Evolutionary conservation across 2,329 filamentous ascomycete genomes (phyloP), one percentile per base, ranked within the genome.

Genomic region (Aspergillus japonicus): DNA sequence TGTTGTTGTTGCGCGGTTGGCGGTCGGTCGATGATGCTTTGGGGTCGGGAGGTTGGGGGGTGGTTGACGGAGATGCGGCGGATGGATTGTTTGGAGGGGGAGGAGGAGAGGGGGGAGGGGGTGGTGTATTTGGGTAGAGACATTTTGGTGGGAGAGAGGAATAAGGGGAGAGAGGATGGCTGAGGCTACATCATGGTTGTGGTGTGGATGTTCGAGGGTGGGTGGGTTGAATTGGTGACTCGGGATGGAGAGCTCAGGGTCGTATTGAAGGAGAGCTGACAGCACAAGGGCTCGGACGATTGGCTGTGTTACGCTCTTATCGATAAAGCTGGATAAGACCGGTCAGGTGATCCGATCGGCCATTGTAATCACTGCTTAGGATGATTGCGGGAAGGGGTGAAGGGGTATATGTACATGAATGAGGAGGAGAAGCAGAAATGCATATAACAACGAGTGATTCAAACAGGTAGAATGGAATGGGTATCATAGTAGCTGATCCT

Each of bases 81-180:
- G 48, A 66, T 42, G 42, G 67, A 65, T 29, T 73, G 71, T 23
- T 65, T 67, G 39, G 70, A 69, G n/a, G 71, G 67, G 2, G 72
- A 71, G 7, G 72, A 69, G 19, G 73, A 71, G 19, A 68, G 58
- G 16, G 66, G 33, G 24, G 64, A 63, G 11, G 61, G 58, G 52
- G 63, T 58, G 21, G 66, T 67, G 52, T 69, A 66, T 53, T 69
- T 73, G 49, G 68, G 68, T 57, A 74, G 62, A 69, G 75, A 75
- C 75, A 77, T 77, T 16, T 44, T 19, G 2, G 3, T 35, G 11
- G 11, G 12, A 12, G 33, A 16, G 12, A 4, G 11, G 11, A 12
- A 5, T 35, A 29, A 35, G 3, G 1, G 12, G 3, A 4, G 12
- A 6, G 39, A n/a, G 39, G 54, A 69, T 68, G 64, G 61, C 64